Percentiles rank a stretch among this genome's conserved stretches.
These are phyloP conservation scores for Pleurotus sapidus DNA, from an alignment of 768 basidiomycete genomes.

Conservation along the genomic window DNA sequence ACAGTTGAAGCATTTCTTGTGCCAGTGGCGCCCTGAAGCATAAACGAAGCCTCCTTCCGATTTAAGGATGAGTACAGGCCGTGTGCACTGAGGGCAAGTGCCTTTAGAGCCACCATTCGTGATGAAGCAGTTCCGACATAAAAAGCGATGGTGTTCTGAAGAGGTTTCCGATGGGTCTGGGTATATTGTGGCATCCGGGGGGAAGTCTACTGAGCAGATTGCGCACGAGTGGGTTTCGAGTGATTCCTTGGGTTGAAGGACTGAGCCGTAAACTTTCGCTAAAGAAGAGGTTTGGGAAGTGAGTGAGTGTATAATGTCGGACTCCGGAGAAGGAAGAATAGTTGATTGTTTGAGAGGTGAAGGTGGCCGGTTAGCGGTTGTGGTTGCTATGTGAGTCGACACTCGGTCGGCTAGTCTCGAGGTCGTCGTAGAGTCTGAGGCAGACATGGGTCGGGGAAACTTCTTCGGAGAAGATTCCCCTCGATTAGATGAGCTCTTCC, in stretches of 20 bases:
- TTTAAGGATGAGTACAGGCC: conserved; percentile 72
- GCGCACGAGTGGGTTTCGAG: conserved; percentile 69
- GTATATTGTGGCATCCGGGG: conserved; percentile 84
- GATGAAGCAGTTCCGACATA: conserved; percentile 74
- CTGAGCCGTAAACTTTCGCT: conserved; percentile 82
- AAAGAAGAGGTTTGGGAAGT: conserved; percentile 51
- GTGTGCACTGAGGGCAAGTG: conserved; percentile 60
- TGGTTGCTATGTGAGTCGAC: conserved; percentile 55
- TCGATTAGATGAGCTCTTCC: conserved; percentile 7
- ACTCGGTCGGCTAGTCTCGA: conserved; percentile 42
- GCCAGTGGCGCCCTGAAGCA: conserved; percentile 70
- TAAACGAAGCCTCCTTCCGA: conserved; percentile 79
- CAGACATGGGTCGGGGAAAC: conserved; percentile 45
- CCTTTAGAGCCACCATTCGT: conserved; percentile 77
- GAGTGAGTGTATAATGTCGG: conserved; percentile 60
- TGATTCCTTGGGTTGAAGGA: conserved; percentile 75
- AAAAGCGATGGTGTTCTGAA: conserved; percentile 47
- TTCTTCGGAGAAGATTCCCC: conserved; percentile 32
- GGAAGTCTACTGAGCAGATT: conserved; percentile 60
- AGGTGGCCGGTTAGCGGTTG: conserved; percentile 47
- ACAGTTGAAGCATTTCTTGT: conserved; percentile 79
- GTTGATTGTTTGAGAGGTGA: conserved; percentile 56
- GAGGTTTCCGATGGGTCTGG: conserved; percentile 55
- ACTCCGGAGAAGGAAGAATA: conserved; percentile 47
- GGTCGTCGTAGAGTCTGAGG: conserved; percentile 24